Conservation (phyloP, 2,329 filamentous ascomycete genomes). For the Claviceps monticola region DNA sequence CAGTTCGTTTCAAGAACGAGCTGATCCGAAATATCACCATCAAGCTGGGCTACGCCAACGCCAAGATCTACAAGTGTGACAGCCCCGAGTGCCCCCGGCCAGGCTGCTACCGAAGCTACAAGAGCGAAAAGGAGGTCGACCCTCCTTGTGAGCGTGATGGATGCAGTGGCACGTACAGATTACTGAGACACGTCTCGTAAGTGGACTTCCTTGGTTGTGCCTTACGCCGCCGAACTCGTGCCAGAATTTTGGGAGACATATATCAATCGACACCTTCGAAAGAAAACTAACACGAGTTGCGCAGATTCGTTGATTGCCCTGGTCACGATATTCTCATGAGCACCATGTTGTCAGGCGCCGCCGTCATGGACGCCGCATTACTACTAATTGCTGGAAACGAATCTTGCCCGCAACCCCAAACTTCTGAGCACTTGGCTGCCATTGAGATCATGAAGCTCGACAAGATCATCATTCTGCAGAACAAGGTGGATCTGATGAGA, state of each 20-base stretch:
- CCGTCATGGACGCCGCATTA: slow-evolving; percentile 97
- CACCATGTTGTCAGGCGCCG: slow-evolving; percentile 98
- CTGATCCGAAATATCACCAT: slow-evolving; percentile 98
- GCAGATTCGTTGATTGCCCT: slow-evolving; percentile 89
- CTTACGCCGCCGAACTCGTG: too few species aligned
- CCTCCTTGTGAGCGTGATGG: slow-evolving; percentile 90
- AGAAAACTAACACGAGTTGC: slow-evolving; percentile 7
- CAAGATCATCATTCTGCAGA: slow-evolving; percentile 98
- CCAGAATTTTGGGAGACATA: too few species aligned
- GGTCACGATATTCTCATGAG: slow-evolving; percentile 99
- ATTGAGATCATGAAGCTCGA: slow-evolving; percentile 99
- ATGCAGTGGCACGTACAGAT: slow-evolving; percentile 72
- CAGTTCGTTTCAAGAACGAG: slow-evolving; percentile 99
- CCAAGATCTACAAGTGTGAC: slow-evolving; percentile 98
- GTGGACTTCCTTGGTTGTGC: slow-evolving; percentile 20
- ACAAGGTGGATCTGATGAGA: slow-evolving; percentile 98
- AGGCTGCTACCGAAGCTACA: slow-evolving; percentile 91
- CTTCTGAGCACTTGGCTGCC: slow-evolving; percentile 93
- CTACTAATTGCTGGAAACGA: slow-evolving; percentile 97
- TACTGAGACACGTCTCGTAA: slow-evolving; percentile 86
- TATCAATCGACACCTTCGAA: too few species aligned
- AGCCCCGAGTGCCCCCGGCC: slow-evolving; percentile 82
- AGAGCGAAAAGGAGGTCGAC: slow-evolving; percentile 97
- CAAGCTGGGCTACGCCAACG: slow-evolving; percentile 98
- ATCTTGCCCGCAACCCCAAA: slow-evolving; percentile 95